Evolutionary conservation across 2,329 filamentous ascomycete species (phyloP).

Genomic region (Cercospora zeina): DNA sequence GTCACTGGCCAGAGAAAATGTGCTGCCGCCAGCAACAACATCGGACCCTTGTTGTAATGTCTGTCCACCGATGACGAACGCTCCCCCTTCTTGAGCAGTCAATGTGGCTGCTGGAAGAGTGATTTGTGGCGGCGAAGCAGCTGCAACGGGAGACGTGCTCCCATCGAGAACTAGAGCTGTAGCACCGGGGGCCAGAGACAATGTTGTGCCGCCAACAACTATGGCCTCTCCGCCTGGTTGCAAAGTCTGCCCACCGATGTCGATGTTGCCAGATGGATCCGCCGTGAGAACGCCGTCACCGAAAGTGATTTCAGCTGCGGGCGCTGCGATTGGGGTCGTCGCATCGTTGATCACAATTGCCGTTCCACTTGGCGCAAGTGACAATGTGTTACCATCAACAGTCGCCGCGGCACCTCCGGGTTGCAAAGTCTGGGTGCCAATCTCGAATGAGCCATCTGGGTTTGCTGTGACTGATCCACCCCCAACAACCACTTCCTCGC

Average conservation of each 20-base stretch:
- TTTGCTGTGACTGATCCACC: slow-evolving; percentile 1
- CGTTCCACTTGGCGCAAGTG: neutral
- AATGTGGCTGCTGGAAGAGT: neutral
- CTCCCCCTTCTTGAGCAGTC: neutral
- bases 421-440: neutral
- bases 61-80: neutral
- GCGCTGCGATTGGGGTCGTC: neutral
- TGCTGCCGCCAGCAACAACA: slow-evolving; percentile 10
- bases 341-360: slow-evolving; percentile 4
- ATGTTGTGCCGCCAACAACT: neutral
- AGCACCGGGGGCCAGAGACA: neutral
- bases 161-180: slow-evolving; percentile 6
- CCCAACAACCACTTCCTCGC: slow-evolving; percentile 4
- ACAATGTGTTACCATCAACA: slow-evolving; percentile 3
- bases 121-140: neutral
- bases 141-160: neutral
- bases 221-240: slow-evolving; percentile 1
- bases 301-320: slow-evolving; percentile 1
- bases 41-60: slow-evolving; percentile 8
- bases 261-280: slow-evolving; percentile 2
- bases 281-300: neutral
- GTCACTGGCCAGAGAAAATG: slow-evolving; percentile 1
- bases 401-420: slow-evolving; percentile 3
- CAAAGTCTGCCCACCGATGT: neutral
- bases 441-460: slow-evolving; percentile 8